These are phyloP conservation scores for Ceratocystis destructans DNA, from an alignment of 2,329 filamentous ascomycete genomes.

Conservation along the genomic window DNA sequence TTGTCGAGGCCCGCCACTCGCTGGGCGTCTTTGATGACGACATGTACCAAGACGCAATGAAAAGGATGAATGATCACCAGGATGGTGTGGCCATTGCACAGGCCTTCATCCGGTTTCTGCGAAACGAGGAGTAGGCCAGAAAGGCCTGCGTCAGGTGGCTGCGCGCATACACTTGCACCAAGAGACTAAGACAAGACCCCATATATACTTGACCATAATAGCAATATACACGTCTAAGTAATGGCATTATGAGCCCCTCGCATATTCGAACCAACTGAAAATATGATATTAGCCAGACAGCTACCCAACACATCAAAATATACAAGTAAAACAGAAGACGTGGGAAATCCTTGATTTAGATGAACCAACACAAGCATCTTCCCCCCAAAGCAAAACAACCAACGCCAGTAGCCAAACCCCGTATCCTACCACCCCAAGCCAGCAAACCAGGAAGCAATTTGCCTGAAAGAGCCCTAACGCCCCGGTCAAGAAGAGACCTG, in stretches of 20 bases:
- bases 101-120: slow-evolving; percentile 64
- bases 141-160: neutral
- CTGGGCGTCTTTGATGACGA: slow-evolving; percentile 55
- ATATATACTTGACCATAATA: no score
- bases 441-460: neutral
- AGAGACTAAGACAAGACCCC: no score
- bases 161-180: no score
- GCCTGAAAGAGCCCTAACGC: neutral
- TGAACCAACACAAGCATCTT: neutral
- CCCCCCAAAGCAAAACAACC: neutral
- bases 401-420: slow-evolving; percentile 11
- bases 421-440: neutral
- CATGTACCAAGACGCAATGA: slow-evolving; percentile 54
- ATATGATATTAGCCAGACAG: no score
- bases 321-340: no score
- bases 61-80: slow-evolving; percentile 51
- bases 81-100: slow-evolving; percentile 65
- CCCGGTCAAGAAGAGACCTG: neutral
- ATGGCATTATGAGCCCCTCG: no score
- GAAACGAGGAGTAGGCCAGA: slow-evolving; percentile 32
- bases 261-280: no score
- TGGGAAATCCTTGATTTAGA: neutral
- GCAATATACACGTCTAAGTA: no score
- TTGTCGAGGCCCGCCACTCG: slow-evolving; percentile 50
- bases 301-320: no score